phyloP scores from a whole-genome alignment of 345 rosid genomes.

The Noccaea caerulescens region DNA sequence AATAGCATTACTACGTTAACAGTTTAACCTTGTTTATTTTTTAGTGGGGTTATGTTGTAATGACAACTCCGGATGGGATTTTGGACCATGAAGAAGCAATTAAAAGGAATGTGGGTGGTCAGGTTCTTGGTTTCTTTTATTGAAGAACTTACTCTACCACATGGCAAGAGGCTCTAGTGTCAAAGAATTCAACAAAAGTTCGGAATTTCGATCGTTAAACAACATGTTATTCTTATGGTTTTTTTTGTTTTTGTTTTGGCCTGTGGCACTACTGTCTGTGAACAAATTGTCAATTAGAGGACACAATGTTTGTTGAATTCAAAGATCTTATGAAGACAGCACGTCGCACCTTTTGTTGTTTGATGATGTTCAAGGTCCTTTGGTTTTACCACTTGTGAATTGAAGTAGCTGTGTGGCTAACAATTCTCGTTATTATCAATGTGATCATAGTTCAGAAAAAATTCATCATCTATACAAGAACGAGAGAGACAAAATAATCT shows the following conservation, averaged over 20 bases:
- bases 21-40: conserved; percentile 8
- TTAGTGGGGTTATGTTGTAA: conserved; percentile 94
- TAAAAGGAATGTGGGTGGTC: conserved; percentile 78
- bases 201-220: conserved; percentile 10
- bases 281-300: conserved; percentile 12
- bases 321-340: conserved; percentile 16
- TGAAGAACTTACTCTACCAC: conserved; percentile 41
- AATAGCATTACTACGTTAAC: background rate
- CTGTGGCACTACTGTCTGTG: conserved; percentile 13
- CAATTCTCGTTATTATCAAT: background rate
- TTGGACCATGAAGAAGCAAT: conserved; percentile 95
- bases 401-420: background rate
- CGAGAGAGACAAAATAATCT: background rate
- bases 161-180: conserved; percentile 17
- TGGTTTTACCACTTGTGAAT: background rate
- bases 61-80: conserved; percentile 90
- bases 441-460: background rate
- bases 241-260: conserved; percentile 12
- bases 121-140: conserved; percentile 87
- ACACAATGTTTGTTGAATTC: conserved; percentile 6
- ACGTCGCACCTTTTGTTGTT: background rate
- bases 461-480: background rate
- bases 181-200: background rate
- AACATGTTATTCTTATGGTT: conserved; percentile 16
- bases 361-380: background rate